phyloP scores from a whole-genome alignment of 306 rosid genomes.

The Albizia julibrissin region DNA sequence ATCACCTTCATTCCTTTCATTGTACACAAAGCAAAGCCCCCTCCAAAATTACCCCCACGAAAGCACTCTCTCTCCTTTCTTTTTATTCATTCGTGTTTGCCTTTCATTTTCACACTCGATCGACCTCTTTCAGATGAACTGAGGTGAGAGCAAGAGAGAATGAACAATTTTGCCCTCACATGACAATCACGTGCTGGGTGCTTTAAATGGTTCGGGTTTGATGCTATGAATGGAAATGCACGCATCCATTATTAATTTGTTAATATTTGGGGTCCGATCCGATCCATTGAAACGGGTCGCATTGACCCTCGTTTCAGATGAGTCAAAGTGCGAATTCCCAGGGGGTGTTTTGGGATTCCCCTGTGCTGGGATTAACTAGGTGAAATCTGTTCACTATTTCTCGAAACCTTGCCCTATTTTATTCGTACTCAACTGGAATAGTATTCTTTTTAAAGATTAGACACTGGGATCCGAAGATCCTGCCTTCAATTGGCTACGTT shows the following conservation, averaged over 20 bases:
- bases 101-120: constrained; percentile 2
- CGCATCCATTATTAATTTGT: not conserved
- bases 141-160: not conserved
- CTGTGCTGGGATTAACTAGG: constrained; percentile 9
- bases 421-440: not conserved
- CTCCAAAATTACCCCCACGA: not conserved
- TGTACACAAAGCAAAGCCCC: constrained; percentile 43
- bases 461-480: not conserved
- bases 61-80: not conserved
- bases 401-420: not conserved
- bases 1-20: constrained; percentile 30
- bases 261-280: not conserved
- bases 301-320: not conserved
- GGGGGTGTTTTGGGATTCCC: constrained; percentile 17
- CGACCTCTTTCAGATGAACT: not conserved
- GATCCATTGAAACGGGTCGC: not conserved
- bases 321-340: constrained; percentile 18
- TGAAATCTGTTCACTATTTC: not conserved
- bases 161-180: not conserved
- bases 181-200: not conserved
- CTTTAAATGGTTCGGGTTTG: constrained; percentile 11
- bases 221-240: not conserved
- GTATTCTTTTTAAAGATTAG: not conserved
- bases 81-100: not conserved
- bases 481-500: not conserved